Evolutionary conservation across 768 basidiomycete genomes (phyloP).

Genomic region (Panaeolus papilionaceus): DNA sequence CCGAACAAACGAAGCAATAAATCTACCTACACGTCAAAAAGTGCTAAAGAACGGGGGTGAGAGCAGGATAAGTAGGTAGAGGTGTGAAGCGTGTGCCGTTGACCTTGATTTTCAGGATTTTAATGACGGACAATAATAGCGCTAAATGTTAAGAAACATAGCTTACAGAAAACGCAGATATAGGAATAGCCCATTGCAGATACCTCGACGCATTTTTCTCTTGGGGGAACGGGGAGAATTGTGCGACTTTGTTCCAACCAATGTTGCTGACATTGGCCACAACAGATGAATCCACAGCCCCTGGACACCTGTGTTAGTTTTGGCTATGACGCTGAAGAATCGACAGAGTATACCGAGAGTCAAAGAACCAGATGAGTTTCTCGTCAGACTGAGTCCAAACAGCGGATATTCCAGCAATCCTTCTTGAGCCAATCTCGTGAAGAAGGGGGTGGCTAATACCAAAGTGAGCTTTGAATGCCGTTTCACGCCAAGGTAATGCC

Average conservation of each 20-base stretch:
- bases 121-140: not conserved
- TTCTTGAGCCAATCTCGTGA: conserved; percentile 63
- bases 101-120: conserved; percentile 44
- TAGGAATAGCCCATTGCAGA: conserved; percentile 75
- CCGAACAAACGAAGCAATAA: not conserved
- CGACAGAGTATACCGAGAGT: conserved; percentile 55
- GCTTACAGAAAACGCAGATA: conserved; percentile 61
- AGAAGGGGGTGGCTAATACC: conserved; percentile 71
- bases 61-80: conserved; percentile 66
- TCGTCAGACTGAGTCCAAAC: conserved; percentile 73
- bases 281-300: conserved; percentile 77
- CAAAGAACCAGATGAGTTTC: conserved; percentile 65
- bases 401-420: conserved; percentile 76
- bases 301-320: conserved; percentile 38
- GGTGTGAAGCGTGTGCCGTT: conserved; percentile 60
- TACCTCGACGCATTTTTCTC: conserved; percentile 71
- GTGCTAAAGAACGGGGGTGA: conserved; percentile 62
- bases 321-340: not conserved
- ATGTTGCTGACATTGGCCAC: conserved; percentile 66
- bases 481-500: conserved; percentile 22
- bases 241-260: conserved; percentile 76
- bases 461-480: conserved; percentile 12
- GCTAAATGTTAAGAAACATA: not conserved
- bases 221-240: conserved; percentile 69
- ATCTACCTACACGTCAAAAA: conserved; percentile 72